Conservation (phyloP, 495 filamentous ascomycete genomes). For the Pyrenula aspistea region DNA sequence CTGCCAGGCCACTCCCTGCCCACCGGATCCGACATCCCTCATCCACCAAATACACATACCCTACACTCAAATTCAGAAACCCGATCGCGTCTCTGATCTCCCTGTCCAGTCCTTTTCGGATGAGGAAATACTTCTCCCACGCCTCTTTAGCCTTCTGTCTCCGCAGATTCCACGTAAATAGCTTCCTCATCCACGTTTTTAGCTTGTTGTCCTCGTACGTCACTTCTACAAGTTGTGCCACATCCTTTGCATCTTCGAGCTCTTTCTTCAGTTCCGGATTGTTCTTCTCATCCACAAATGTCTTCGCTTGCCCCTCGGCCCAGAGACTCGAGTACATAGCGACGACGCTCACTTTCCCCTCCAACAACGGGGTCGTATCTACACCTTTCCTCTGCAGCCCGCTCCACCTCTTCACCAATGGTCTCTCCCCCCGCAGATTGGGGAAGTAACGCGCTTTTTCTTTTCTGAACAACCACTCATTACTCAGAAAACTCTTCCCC, state of each 20-base stretch:
- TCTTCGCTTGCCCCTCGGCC: constrained; percentile 69
- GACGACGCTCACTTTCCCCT: constrained; percentile 64
- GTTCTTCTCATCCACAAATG: constrained; percentile 48
- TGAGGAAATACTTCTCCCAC: constrained; percentile 69
- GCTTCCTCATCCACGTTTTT: constrained; percentile 59
- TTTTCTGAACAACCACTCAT: constrained; percentile 58
- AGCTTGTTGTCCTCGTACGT: constrained; percentile 74
- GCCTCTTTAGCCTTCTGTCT: constrained; percentile 40
- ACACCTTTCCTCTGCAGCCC: constrained; percentile 9
- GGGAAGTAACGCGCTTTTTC: constrained; percentile 83
- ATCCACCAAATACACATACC: constrained; percentile 91
- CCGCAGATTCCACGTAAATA: constrained; percentile 55
- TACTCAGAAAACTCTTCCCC: constrained; percentile 81
- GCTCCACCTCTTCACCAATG: neutral
- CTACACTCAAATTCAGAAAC: constrained; percentile 75
- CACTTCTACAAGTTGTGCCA: constrained; percentile 66
- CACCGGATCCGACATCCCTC: constrained; percentile 79
- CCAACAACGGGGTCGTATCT: constrained; percentile 62
- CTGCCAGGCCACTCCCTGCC: constrained; percentile 77
- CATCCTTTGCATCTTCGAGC: constrained; percentile 28
- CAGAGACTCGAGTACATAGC: constrained; percentile 69
- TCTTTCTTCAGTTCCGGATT: constrained; percentile 54
- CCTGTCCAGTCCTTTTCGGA: constrained; percentile 63
- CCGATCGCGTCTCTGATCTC: constrained; percentile 67
- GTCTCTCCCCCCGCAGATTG: constrained; percentile 59